Evolutionary conservation across 2,329 filamentous ascomycete species (phyloP), one percentile per base, ranked within the genome.

Genomic region (Microdochium bolleyi): DNA sequence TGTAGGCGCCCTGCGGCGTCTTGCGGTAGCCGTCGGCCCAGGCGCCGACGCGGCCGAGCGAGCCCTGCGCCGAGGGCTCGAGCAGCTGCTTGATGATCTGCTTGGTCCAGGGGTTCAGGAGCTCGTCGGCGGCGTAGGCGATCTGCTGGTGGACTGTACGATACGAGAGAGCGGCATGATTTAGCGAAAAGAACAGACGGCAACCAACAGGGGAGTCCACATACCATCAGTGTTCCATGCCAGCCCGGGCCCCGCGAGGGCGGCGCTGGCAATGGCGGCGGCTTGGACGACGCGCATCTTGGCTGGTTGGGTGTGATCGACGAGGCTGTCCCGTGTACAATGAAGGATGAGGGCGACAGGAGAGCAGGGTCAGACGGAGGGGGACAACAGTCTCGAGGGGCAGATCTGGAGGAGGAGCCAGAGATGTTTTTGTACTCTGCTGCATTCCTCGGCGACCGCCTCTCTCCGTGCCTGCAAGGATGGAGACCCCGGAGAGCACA

Each of bases 21-120:
- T 72, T 68, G 9, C 57, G 55, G 53, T 63, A 66, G 2, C 57
- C 62, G 57, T 74, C 71, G 1, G 71, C 69, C 71, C 71, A 73
- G 0, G 68, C 68, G 3, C 68, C 69, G 1, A 72, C 63, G 4
- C 57, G 60, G 24, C 69, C 69, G 8, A 74, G 61, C 22, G 67
- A 68, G 10, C 64, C 61, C 21, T 61, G 54, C 1, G 61, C 59
- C 1, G 57, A 52, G 30, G 66, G 63, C 46, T 64, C 58, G 4
- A 74, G 63, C 27, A 73, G 58, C 1, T 56, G 53, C 54, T 68
- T 65, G 55, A 73, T 61, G 50, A 60, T 51, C 44, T 37, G 24
- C 41, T 54, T 54, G 11, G 58, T 54, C 38, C 54, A 50, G 30
- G 57, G 56, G 16, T 57, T 55, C 21, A 60, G 52, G 48, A 60